Percentiles rank a stretch among this genome's conserved stretches.
Conservation (phyloP, 1,284 basidiomycete genomes). For the Ganoderma boninense region DNA sequence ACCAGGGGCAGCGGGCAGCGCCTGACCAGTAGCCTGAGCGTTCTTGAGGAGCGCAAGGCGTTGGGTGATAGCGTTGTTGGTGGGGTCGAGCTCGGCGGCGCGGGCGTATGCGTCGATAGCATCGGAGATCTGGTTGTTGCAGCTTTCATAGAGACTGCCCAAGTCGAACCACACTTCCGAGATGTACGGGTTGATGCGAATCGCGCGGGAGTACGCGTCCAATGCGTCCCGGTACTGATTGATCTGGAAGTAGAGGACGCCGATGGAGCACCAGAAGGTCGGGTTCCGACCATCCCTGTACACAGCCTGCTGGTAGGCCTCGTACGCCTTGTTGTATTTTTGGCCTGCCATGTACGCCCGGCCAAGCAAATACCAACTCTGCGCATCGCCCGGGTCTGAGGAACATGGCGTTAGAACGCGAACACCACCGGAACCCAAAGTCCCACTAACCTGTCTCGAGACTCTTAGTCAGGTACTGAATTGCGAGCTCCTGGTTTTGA, state of each 20-base stretch:
- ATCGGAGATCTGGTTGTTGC: conserved; percentile 99
- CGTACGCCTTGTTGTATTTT: conserved; percentile 99
- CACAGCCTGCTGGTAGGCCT: conserved; percentile 99
- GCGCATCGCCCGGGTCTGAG: conserved; percentile 91
- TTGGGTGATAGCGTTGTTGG: conserved; percentile 81
- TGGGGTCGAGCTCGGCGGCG: conserved; percentile 89
- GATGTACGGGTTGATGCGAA: conserved; percentile 98
- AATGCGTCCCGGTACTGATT: conserved; percentile 98
- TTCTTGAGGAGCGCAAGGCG: conserved; percentile 82
- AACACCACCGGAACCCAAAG: background rate
- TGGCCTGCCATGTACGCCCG: conserved; percentile 99
- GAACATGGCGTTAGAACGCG: background rate
- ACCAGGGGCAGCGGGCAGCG: conserved; percentile 83
- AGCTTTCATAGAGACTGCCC: conserved; percentile 96
- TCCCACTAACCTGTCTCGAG: conserved; percentile 83
- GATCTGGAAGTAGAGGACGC: conserved; percentile 99
- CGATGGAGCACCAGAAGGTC: conserved; percentile 99
- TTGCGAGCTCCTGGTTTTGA: conserved; percentile 95
- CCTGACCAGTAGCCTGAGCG: conserved; percentile 82
- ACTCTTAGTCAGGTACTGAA: conserved; percentile 93
- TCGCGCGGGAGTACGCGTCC: conserved; percentile 98
- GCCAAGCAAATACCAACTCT: conserved; percentile 98
- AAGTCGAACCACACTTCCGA: conserved; percentile 99
- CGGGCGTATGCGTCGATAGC: conserved; percentile 98
- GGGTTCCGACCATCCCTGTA: conserved; percentile 99